phyloP scores from a whole-genome alignment of 768 basidiomycete genomes.

The Roridomyces roridus region DNA sequence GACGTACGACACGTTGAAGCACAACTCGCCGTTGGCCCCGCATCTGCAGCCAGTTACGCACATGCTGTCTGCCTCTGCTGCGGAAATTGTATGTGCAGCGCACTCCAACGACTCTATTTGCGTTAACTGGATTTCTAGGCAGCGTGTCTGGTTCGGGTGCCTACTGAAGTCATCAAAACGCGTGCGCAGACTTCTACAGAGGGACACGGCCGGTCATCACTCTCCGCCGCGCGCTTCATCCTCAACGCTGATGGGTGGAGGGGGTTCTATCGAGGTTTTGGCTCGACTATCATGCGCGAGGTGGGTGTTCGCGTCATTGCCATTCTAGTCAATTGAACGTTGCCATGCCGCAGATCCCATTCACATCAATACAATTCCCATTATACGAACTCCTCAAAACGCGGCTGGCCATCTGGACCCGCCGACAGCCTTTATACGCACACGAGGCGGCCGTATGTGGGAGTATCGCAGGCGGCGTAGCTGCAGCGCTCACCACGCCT shows the following conservation, averaged over 20 bases:
- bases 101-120: constrained; percentile 9
- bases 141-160: constrained; percentile 92
- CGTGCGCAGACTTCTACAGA: constrained; percentile 88
- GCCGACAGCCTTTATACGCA: constrained; percentile 63
- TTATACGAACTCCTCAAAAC: constrained; percentile 81
- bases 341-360: constrained; percentile 68
- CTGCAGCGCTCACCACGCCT: constrained; percentile 91
- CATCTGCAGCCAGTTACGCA: constrained; percentile 56
- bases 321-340: no score
- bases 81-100: constrained; percentile 61
- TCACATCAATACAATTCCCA: constrained; percentile 56
- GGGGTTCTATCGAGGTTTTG: constrained; percentile 91
- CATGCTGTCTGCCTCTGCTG: constrained; percentile 62
- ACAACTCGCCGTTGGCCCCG: constrained; percentile 63
- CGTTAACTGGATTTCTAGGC: constrained; percentile 48
- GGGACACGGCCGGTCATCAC: constrained; percentile 61
- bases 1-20: constrained; percentile 90
- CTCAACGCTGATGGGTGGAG: constrained; percentile 65
- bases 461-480: constrained; percentile 87
- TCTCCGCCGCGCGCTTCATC: constrained; percentile 62
- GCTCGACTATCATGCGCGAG: constrained; percentile 76
- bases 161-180: constrained; percentile 96
- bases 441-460: constrained; percentile 90
- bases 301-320: no score
- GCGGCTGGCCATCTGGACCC: constrained; percentile 57